phyloP scores from a whole-genome alignment of 2,329 filamentous ascomycete species.

The Trichophaea hybrida region DNA sequence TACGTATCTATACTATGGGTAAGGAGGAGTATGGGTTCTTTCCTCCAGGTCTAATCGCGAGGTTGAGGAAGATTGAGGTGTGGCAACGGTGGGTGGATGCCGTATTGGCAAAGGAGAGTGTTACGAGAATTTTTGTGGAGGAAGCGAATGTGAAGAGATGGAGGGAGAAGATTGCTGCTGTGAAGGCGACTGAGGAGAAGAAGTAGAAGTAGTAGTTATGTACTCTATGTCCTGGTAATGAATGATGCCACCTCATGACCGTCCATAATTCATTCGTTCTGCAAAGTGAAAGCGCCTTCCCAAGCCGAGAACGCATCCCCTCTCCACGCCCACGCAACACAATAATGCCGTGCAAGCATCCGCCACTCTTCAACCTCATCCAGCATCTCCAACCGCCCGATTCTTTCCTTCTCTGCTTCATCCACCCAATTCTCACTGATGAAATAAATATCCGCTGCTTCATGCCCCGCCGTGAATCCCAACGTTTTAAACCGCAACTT shows the following conservation, averaged over 20 bases:
- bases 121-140: conserved; percentile 49
- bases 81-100: conserved; percentile 54
- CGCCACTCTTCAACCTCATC: conserved; percentile 95
- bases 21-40: conserved; percentile 41
- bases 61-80: conserved; percentile 41
- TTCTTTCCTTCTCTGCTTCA: conserved; percentile 57
- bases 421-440: conserved; percentile 66
- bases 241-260: background rate
- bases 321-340: conserved; percentile 76
- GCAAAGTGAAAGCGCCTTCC: background rate
- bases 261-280: background rate
- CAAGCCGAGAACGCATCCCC: conserved; percentile 25
- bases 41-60: conserved; percentile 36
- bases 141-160: conserved; percentile 33
- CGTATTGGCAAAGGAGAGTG: conserved; percentile 48
- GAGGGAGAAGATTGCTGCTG: conserved; percentile 33
- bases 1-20: conserved; percentile 43
- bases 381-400: conserved; percentile 68
- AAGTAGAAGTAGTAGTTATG: background rate
- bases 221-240: background rate
- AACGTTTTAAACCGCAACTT: conserved; percentile 48
- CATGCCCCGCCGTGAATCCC: conserved; percentile 47
- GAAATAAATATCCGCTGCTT: conserved; percentile 47
- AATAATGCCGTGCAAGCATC: conserved; percentile 74
- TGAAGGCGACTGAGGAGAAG: conserved; percentile 6